Conservation (phyloP, 805 yeast genomes). For the Metschnikowia noctiluminum region DNA sequence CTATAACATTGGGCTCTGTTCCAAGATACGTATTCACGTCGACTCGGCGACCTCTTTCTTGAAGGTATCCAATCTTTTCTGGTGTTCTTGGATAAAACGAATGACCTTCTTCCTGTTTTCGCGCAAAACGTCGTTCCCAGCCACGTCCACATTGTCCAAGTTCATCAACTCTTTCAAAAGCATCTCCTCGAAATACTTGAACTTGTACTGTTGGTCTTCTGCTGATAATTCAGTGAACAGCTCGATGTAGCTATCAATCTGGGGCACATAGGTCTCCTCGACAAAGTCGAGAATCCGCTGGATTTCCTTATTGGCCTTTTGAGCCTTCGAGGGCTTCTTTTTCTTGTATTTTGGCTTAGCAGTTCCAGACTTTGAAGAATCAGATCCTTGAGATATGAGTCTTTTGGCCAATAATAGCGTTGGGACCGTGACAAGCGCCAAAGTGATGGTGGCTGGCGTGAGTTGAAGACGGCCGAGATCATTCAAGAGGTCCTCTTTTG, state of each 20-base stretch:
- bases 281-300: constrained; percentile 39
- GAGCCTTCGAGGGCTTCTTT: constrained; percentile 39
- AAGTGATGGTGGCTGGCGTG: constrained; percentile 34
- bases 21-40: not conserved
- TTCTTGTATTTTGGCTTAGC: constrained; percentile 26
- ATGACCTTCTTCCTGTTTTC: constrained; percentile 57
- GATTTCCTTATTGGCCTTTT: constrained; percentile 37
- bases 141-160: constrained; percentile 61
- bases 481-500: constrained; percentile 23
- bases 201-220: constrained; percentile 41
- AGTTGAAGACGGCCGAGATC: constrained; percentile 29
- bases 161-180: constrained; percentile 62
- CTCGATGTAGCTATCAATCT: constrained; percentile 16
- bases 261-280: constrained; percentile 38
- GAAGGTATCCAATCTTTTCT: constrained; percentile 52
- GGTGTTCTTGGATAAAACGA: constrained; percentile 56
- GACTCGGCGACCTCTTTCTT: constrained; percentile 23
- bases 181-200: constrained; percentile 62
- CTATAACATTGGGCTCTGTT: not conserved
- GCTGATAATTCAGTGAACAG: constrained; percentile 9
- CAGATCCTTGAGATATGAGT: constrained; percentile 10
- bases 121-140: constrained; percentile 50
- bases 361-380: constrained; percentile 5
- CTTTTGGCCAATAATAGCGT: constrained; percentile 24
- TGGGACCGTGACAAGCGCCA: constrained; percentile 29